A percentile compares a stretch with the other conserved stretches of the same genome.
Conservation (phyloP, 2,329 filamentous ascomycete species). For the Chaetomiaceae sp. region DNA sequence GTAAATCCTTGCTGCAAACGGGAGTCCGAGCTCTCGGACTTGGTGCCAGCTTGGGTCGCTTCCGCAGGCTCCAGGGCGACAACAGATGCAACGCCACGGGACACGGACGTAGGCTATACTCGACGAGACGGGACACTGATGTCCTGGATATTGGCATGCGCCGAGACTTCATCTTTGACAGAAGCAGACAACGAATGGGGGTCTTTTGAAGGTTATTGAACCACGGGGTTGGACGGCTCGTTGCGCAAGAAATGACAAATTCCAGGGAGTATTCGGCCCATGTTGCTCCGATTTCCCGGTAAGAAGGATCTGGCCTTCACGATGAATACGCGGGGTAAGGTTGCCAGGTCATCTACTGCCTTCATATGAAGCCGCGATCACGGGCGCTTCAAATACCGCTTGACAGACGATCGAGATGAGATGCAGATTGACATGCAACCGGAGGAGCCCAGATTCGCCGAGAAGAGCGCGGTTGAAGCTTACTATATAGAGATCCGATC, state of each 20-base stretch:
- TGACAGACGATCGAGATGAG: conserved; percentile 1
- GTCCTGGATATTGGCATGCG: background rate
- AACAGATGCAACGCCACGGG: background rate
- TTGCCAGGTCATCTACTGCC: background rate
- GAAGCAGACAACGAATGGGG: background rate
- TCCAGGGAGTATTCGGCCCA: background rate
- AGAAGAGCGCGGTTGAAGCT: no score
- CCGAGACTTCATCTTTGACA: background rate
- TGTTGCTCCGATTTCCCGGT: background rate
- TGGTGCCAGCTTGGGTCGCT: background rate
- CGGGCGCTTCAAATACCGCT: background rate
- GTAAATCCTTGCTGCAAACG: background rate
- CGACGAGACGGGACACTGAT: background rate
- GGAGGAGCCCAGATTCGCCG: no score
- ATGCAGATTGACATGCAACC: background rate
- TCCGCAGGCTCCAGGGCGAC: background rate
- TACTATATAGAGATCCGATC: no score
- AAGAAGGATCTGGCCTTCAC: background rate
- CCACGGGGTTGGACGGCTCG: background rate
- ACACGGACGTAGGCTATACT: background rate
- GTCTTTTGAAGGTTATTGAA: background rate
- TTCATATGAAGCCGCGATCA: no score
- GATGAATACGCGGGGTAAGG: background rate
- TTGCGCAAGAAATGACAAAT: background rate
- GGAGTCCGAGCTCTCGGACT: background rate